Evolutionary conservation across 2,329 filamentous ascomycete genomes (phyloP).

Genomic region (Akanthomyces muscarius): DNA sequence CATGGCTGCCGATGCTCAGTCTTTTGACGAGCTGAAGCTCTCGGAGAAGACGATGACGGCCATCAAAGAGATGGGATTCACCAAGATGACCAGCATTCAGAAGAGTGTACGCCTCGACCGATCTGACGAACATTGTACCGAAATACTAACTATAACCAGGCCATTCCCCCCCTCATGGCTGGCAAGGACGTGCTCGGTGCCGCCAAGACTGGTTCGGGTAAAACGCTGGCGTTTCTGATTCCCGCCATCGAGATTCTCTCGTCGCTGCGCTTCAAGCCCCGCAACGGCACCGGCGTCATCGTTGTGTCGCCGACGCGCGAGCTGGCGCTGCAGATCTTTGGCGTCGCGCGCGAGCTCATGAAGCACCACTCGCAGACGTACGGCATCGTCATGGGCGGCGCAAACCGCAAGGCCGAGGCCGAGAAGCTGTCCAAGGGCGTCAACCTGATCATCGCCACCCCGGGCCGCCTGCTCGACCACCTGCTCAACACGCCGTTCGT

Average conservation of each 20-base stretch:
- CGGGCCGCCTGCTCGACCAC: constrained; percentile 88
- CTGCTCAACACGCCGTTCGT: constrained; percentile 87
- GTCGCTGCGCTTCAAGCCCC: constrained; percentile 86
- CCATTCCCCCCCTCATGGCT: constrained; percentile 82
- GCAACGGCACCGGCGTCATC: constrained; percentile 89
- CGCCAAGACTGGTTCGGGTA: constrained; percentile 93
- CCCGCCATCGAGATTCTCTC: constrained; percentile 91
- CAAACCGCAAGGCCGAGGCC: constrained; percentile 83
- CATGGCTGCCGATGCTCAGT: constrained; percentile 58
- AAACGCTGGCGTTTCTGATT: constrained; percentile 91
- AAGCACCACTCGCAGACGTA: constrained; percentile 89
- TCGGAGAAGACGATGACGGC: constrained; percentile 86
- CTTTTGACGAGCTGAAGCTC: constrained; percentile 77
- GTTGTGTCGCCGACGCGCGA: constrained; percentile 92
- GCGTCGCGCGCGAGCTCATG: constrained; percentile 90
- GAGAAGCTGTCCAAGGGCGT: constrained; percentile 94
- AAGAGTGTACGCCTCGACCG: constrained; percentile 43
- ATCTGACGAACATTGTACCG: not conserved
- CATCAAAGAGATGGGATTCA: constrained; percentile 87
- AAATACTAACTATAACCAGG: constrained; percentile 31
- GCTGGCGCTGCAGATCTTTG: constrained; percentile 92
- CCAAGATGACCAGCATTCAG: constrained; percentile 95
- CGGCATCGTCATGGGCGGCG: constrained; percentile 93
- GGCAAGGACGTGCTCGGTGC: constrained; percentile 91
- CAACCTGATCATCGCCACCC: constrained; percentile 90